Evolutionary conservation across 2,329 filamentous ascomycete genomes (phyloP).

Genomic region (Colletotrichum spinosum): DNA sequence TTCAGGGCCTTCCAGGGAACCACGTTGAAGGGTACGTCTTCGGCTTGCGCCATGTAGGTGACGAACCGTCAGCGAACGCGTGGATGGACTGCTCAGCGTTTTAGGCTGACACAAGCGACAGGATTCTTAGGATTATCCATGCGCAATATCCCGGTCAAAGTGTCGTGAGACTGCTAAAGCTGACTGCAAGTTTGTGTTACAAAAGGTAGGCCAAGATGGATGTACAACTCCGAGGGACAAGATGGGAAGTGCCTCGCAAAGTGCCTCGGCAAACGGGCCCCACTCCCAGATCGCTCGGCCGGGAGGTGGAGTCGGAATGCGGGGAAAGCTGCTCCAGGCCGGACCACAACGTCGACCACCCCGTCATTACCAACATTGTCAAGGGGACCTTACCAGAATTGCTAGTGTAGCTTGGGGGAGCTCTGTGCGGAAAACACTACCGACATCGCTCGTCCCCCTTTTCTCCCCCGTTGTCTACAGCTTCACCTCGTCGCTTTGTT

Average conservation of each 20-base stretch:
- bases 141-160: too few relatives aligned
- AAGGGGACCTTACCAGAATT: background rate
- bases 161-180: background rate
- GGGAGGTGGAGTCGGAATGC: slow-evolving; percentile 35
- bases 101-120: too few relatives aligned
- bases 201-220: too few relatives aligned
- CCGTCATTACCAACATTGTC: slow-evolving; percentile 14
- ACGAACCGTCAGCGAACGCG: too few relatives aligned
- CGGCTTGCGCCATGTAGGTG: background rate
- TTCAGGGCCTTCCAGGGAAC: too few relatives aligned
- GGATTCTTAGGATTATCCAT: too few relatives aligned
- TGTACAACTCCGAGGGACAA: background rate
- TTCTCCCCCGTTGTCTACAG: background rate
- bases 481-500: slow-evolving; percentile 18
- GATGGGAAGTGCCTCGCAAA: background rate
- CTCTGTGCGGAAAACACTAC: slow-evolving; percentile 33
- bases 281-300: slow-evolving; percentile 28
- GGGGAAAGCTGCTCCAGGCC: slow-evolving; percentile 31
- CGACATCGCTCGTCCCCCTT: slow-evolving; percentile 29
- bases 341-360: background rate
- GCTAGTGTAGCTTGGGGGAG: slow-evolving; percentile 1
- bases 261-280: slow-evolving; percentile 31
- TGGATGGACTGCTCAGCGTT: too few relatives aligned
- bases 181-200: background rate
- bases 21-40: background rate